phyloP scores from a whole-genome alignment of 148 eudicot genomes.

The Rhododendron kiyosumense region DNA sequence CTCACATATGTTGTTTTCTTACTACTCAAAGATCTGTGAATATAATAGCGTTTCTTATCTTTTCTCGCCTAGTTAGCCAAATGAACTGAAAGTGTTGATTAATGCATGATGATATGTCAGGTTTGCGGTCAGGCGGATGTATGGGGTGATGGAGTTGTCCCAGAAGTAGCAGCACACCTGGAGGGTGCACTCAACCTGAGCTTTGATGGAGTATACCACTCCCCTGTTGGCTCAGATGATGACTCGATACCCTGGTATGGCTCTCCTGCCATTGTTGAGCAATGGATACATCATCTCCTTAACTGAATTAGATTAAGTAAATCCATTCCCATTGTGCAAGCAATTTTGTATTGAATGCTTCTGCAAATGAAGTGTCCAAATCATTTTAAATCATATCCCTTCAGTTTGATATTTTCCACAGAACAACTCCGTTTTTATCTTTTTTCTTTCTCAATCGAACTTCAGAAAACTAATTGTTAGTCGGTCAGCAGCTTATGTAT shows the following conservation, averaged over 20 bases:
- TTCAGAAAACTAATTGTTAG: not conserved
- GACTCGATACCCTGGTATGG: constrained; percentile 75
- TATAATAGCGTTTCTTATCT: not conserved
- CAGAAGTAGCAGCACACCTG: constrained; percentile 81
- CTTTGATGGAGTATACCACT: constrained; percentile 87
- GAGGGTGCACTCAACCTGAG: constrained; percentile 87
- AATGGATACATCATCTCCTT: constrained; percentile 84
- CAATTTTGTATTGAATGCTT: not conserved
- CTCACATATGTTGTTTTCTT: not conserved
- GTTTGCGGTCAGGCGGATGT: constrained; percentile 92
- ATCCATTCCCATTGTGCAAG: not conserved
- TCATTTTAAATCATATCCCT: not conserved
- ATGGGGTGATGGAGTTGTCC: constrained; percentile 99
- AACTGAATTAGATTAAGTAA: constrained; percentile 13
- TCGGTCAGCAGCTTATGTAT: no score
- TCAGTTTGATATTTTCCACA: not conserved
- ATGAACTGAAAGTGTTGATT: not conserved
- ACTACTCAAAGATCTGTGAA: not conserved
- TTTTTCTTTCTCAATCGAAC: not conserved
- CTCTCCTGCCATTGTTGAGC: constrained; percentile 58
- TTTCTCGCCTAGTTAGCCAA: not conserved
- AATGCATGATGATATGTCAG: constrained; percentile 19
- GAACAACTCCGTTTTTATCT: not conserved
- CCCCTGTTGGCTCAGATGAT: constrained; percentile 90
- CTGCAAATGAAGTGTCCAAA: not conserved